Evolutionary conservation across 169 alveolate species (phyloP).

Genomic region (Plasmodium vivax): DNA sequence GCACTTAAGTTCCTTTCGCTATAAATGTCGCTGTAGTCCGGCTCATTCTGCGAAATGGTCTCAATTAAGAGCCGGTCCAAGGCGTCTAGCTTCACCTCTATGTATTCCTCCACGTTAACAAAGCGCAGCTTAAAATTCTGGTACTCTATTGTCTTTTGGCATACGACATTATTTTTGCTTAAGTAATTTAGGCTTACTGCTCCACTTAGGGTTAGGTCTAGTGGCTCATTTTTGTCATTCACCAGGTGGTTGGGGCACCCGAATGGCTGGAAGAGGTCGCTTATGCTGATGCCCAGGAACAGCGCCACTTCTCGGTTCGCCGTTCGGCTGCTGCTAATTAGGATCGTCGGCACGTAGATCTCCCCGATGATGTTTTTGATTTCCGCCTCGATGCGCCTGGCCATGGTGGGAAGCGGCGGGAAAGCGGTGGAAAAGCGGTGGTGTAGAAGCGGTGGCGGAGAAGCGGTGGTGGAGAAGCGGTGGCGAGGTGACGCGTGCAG

Average conservation of each 20-base stretch:
- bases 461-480: too few species aligned
- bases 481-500: too few species aligned
- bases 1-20: conserved; percentile 29
- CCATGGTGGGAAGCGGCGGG: neutral
- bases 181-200: conserved; percentile 23
- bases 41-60: conserved; percentile 43
- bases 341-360: conserved; percentile 31
- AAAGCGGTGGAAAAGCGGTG: too few species aligned
- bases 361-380: conserved; percentile 25
- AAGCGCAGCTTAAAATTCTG: conserved; percentile 23
- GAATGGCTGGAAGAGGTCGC: conserved; percentile 48
- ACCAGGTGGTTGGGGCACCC: neutral
- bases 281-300: conserved; percentile 20
- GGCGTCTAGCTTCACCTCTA: conserved; percentile 29
- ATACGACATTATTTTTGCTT: conserved; percentile 27
- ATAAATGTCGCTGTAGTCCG: conserved; percentile 45
- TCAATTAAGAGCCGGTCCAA: conserved; percentile 31
- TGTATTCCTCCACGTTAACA: conserved; percentile 35
- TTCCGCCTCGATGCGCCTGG: conserved; percentile 29
- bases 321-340: conserved; percentile 39
- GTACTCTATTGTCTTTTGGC: conserved; percentile 19
- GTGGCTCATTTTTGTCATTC: conserved; percentile 18
- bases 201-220: conserved; percentile 24
- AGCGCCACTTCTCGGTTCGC: conserved; percentile 39
- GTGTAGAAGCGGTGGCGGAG: too few species aligned